Base-by-base conservation (phyloP, 2,329 filamentous ascomycete genomes). In the Ceratocystis colombiana region DNA sequence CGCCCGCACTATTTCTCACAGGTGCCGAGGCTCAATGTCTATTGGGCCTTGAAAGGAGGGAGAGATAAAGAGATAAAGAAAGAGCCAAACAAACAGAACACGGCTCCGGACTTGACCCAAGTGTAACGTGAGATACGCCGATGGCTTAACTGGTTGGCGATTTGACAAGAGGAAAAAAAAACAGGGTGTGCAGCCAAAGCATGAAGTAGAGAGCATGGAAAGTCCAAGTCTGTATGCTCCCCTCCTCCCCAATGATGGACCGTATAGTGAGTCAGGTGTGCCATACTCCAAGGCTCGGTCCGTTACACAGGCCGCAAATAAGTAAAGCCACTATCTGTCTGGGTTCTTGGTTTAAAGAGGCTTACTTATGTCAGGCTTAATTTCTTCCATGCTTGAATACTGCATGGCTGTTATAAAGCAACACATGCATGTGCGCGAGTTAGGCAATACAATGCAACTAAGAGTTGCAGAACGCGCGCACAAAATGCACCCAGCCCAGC, bases 301-400 rank as follows among this genome's bases (percentile, higher is more conserved):
- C 15, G 55, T 59, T 59, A 59, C 55, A 37, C 28, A 37, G 30
- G 30, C 17, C 15, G 55, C 55, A 33, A 17, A 37, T n/a, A 37
- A 59, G 15, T 37, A 37, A 59, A 37, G 30, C 55, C 55, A 37
- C 25, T 6, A 59, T 53, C 48, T 25, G 17, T 59, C 55, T 59
- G 15, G 55, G 20, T n/a, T 41, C 30, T n/a, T 37, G 28, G 8
- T 30, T 59, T 1, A 28, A 30, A 30, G 55, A 59, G 28, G 30
- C 28, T n/a, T 20, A n/a, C 28, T 20, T 17, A n/a, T 30, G 30
- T n/a, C 55, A 37, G 55, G 30, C 30, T 59, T 59, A 37, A 37
- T 59, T 59, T 59, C 25, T 33, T 37, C 28, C 33, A 37, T 37
- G 55, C 55, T 59, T 37, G 28, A 59, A n/a, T 6, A 59, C 55